Conservation (phyloP, 106 monocot species). For the Apostasia shenzhenica region DNA sequence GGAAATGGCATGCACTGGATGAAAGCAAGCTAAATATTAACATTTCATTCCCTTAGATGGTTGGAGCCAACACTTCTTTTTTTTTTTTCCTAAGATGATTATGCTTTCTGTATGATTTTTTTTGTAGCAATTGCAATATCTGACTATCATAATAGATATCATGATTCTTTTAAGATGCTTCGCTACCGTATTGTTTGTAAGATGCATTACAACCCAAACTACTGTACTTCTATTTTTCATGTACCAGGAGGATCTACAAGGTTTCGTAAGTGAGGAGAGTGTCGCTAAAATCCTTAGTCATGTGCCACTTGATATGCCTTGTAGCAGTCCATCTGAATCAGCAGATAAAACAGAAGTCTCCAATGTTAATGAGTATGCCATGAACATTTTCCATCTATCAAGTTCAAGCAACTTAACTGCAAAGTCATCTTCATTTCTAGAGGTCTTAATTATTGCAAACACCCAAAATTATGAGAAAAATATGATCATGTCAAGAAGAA, state of each 20-base stretch:
- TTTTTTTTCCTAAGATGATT: no score
- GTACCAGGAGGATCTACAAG: constrained; percentile 28
- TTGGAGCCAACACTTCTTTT: no score
- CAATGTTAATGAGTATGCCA: constrained; percentile 20
- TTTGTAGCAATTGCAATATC: no score
- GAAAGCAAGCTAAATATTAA: no score
- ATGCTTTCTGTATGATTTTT: no score
- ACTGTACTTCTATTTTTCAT: neutral
- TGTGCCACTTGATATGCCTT: constrained; percentile 37
- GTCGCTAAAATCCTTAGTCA: constrained; percentile 31
- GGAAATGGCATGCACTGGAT: no score
- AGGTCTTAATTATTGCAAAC: constrained; percentile 65
- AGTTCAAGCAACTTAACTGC: constrained; percentile 18
- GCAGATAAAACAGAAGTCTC: constrained; percentile 19
- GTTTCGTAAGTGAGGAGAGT: constrained; percentile 19
- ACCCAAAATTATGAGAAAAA: constrained; percentile 63
- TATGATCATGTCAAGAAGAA: constrained; percentile 82
- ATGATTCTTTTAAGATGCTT: no score
- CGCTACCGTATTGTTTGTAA: no score
- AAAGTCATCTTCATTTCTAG: constrained; percentile 20
- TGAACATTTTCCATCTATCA: constrained; percentile 11
- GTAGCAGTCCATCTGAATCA: constrained; percentile 35
- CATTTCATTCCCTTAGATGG: no score
- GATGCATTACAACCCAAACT: no score
- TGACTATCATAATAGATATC: no score